These are phyloP conservation scores for Allium sativum DNA, from an alignment of 106 monocot genomes.

Conservation along the genomic window DNA sequence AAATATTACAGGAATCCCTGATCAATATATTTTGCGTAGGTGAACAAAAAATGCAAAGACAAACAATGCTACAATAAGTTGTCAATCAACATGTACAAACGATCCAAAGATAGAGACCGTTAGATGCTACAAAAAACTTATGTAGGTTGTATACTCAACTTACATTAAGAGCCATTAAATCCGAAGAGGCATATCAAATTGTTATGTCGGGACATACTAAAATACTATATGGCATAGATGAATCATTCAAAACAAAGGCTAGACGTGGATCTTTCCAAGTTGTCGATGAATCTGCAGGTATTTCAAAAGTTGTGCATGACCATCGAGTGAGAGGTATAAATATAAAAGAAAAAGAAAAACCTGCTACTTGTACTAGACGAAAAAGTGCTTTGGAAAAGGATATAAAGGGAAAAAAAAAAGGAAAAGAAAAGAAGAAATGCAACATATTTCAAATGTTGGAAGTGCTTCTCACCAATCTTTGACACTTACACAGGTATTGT, in stretches of 20 bases:
- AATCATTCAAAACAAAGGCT: neutral
- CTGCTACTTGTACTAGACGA: neutral
- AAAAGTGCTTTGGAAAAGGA: neutral
- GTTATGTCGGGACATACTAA: neutral
- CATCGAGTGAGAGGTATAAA: neutral
- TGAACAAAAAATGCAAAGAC: neutral
- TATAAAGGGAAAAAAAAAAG: neutral
- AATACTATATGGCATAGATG: neutral
- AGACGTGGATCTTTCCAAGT: neutral
- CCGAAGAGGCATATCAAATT: constrained; percentile 15
- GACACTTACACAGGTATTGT: too few species aligned
- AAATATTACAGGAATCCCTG: neutral
- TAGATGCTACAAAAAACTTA: constrained; percentile 4
- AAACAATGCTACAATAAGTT: constrained; percentile 1
- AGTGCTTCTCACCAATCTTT: too few species aligned
- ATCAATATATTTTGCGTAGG: too few species aligned
- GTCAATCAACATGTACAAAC: constrained; percentile 4
- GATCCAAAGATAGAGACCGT: constrained; percentile 11
- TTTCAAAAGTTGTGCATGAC: neutral
- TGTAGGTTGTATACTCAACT: constrained; percentile 9
- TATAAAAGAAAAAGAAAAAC: neutral
- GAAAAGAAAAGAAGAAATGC: neutral
- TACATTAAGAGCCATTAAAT: constrained; percentile 4
- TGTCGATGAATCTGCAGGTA: neutral
- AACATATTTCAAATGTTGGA: too few species aligned